phyloP scores from a whole-genome alignment of 805 yeast genomes.

The Saccharomyces mikatae region DNA sequence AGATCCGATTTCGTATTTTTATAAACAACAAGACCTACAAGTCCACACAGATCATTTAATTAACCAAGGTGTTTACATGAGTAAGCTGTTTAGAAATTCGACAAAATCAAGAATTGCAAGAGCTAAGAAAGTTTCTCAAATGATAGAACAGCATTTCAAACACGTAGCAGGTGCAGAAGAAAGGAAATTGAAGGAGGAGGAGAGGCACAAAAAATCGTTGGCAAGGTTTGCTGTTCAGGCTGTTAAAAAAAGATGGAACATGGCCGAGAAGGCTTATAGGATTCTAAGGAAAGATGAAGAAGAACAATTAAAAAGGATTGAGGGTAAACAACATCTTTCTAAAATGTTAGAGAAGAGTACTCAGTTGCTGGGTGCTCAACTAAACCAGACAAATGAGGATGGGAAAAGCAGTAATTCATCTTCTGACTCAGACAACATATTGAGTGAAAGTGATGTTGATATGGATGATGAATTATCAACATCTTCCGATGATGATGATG shows the following conservation, averaged over 20 bases:
- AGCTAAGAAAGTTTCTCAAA: conserved; percentile 63
- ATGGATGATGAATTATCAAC: not conserved
- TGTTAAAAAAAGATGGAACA: conserved; percentile 82
- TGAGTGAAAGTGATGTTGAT: conserved; percentile 3
- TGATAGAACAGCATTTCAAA: conserved; percentile 82
- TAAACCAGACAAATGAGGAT: conserved; percentile 34
- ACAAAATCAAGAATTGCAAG: conserved; percentile 57
- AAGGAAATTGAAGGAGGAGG: conserved; percentile 65
- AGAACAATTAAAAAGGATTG: conserved; percentile 68
- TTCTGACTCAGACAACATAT: conserved; percentile 12
- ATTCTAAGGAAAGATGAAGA: conserved; percentile 68
- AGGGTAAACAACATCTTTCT: conserved; percentile 80
- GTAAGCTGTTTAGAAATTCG: conserved; percentile 61
- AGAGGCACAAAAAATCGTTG: conserved; percentile 55
- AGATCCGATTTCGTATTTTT: conserved; percentile 38
- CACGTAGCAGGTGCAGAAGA: conserved; percentile 85
- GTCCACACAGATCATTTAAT: conserved; percentile 68
- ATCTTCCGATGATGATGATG: conserved; percentile 13
- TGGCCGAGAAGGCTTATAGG: conserved; percentile 75
- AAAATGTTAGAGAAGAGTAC: conserved; percentile 89
- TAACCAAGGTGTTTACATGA: conserved; percentile 64
- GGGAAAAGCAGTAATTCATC: not conserved
- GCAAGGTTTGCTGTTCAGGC: conserved; percentile 79
- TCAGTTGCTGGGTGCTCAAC: conserved; percentile 77
- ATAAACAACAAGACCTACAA: conserved; percentile 32